Evolutionary conservation across 352 stramenopile species (phyloP), one percentile per base, ranked within the genome.

Genomic region (Pythium brachiatum): DNA sequence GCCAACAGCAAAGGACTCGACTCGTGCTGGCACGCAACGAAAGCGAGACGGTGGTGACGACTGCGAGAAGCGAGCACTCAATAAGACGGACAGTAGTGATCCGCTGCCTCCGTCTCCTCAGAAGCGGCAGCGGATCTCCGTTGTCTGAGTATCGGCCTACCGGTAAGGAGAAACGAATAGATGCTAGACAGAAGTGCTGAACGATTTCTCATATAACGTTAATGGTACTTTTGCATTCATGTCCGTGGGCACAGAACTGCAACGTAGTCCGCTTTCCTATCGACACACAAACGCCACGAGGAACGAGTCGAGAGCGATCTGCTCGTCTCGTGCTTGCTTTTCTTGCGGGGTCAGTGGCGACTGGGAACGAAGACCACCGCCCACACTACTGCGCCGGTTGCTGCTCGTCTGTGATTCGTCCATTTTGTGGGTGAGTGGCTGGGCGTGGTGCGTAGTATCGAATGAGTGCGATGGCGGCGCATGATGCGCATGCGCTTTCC

Each of bases 201-300:
- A 34, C 11, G 18, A 41, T 31, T 55, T 31, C 43, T 31, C 4
- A 31, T 31, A 31, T 20, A 53, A n/a, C n/a, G n/a, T n/a, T n/a
- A n/a, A n/a, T n/a, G 34, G 27, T 32, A 34, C 15, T 7, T 23
- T 15, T 54, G n/a, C n/a, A n/a, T n/a, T n/a, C n/a, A n/a, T n/a
- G n/a, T n/a, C n/a, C n/a, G n/a, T n/a, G n/a, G n/a, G n/a, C n/a
- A n/a, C n/a, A n/a, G n/a, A n/a, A n/a, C n/a, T n/a, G n/a, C n/a
- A n/a, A n/a, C n/a, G n/a, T n/a, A n/a, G n/a, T n/a, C n/a, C 29
- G 26, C 3, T 9, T 52, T 39, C 26, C 47, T 32, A 71, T 50
- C 58, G 46, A 26, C 54, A 62, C 23, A 71, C 60, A 21, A 68
- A 65, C 47, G 65, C 64, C 18, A 65, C 65, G 18, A 72, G 31